phyloP scores from a whole-genome alignment of 1,139 yeast genomes.

The Scheffersomyces segobiensis region DNA sequence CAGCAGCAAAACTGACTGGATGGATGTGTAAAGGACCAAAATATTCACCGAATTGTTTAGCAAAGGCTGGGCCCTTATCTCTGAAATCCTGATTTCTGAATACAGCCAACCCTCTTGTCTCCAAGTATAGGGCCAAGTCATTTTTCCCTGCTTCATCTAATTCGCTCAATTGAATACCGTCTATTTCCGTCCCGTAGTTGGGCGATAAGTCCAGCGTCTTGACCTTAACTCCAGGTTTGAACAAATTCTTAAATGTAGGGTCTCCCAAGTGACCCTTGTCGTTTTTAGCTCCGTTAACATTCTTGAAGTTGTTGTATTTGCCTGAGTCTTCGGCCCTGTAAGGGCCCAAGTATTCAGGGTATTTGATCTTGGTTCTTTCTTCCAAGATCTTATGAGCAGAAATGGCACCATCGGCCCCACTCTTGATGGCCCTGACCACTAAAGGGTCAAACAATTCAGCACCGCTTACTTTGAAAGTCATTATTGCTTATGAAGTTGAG shows the following conservation, averaged over 20 bases:
- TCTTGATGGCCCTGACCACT: conserved; percentile 3
- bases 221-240: conserved; percentile 19
- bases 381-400: conserved; percentile 9
- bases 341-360: conserved; percentile 22
- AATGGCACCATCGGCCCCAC: conserved; percentile 1
- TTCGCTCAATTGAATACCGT: conserved; percentile 32
- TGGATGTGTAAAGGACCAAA: conserved; percentile 36
- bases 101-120: conserved; percentile 31
- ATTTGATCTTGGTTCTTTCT: conserved; percentile 17
- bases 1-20: conserved; percentile 28
- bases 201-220: conserved; percentile 25
- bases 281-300: conserved; percentile 20
- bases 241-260: conserved; percentile 25
- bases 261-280: conserved; percentile 33
- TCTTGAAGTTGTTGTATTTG: conserved; percentile 18
- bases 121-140: conserved; percentile 33
- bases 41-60: conserved; percentile 28
- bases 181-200: conserved; percentile 32
- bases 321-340: conserved; percentile 20
- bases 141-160: conserved; percentile 32
- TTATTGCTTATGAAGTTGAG: not conserved
- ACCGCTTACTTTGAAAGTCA: conserved; percentile 2
- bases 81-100: conserved; percentile 35
- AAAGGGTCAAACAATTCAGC: conserved; percentile 12
- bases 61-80: conserved; percentile 30